These are phyloP conservation scores for Rhodotorula toruloides DNA, from an alignment of 768 basidiomycete genomes.

Conservation along the genomic window DNA sequence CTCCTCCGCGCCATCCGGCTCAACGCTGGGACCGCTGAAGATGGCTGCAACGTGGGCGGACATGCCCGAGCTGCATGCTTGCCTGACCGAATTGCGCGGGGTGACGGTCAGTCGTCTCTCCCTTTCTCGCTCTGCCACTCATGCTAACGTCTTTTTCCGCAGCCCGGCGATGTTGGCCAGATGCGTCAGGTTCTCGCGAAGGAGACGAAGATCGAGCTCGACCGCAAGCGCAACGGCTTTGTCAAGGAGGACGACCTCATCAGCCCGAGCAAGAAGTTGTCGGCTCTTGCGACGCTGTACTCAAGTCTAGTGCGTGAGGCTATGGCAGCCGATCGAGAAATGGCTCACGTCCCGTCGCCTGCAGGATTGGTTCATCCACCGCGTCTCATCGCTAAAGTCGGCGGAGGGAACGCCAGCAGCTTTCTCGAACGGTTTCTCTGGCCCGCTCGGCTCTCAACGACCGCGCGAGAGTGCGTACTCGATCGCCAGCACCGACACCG, in stretches of 20 bases:
- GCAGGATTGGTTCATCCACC: constrained; percentile 78
- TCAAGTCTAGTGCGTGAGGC: constrained; percentile 60
- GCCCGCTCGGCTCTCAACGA: not conserved
- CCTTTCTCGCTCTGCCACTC: too few relatives aligned
- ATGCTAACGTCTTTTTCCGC: not conserved
- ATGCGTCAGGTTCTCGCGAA: constrained; percentile 58
- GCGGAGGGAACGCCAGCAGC: constrained; percentile 51
- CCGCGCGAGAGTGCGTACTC: constrained; percentile 27
- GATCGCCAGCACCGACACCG: constrained; percentile 12
- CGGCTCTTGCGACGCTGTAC: constrained; percentile 70
- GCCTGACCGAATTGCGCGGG: constrained; percentile 59
- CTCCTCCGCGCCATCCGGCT: not conserved
- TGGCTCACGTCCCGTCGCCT: not conserved
- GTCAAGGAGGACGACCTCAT: constrained; percentile 65
- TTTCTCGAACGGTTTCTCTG: constrained; percentile 3
- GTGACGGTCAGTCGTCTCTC: constrained; percentile 49
- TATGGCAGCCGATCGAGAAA: not conserved
- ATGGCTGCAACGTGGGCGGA: constrained; percentile 69
- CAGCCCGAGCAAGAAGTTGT: constrained; percentile 63
- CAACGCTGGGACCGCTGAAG: constrained; percentile 52
- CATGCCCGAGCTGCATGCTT: constrained; percentile 66
- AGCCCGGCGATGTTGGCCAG: constrained; percentile 2
- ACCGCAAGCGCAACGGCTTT: constrained; percentile 56
- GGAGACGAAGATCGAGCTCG: constrained; percentile 73
- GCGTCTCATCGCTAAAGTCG: constrained; percentile 64